Base-by-base conservation (phyloP, 495 filamentous ascomycete species). In the Daldinia concentrica region DNA sequence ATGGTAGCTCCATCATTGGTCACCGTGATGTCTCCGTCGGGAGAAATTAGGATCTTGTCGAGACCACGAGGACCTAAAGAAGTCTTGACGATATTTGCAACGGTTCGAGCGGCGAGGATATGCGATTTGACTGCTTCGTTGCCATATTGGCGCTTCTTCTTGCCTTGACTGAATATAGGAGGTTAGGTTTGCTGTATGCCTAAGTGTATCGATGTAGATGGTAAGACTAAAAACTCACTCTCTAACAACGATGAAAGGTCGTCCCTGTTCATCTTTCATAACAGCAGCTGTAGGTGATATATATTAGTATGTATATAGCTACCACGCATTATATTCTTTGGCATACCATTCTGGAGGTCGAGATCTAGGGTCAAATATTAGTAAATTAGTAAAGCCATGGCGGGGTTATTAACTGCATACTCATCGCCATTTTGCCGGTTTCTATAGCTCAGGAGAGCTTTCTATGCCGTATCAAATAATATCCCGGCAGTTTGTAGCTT, bases 1-100 rank as follows among this genome's bases (percentile, higher is more conserved):
- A 99, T 99, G 6, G 95, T 99, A 62, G 95, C 95, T 76, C 95
- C 95, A 85, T 99, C 95, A 79, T 99, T 99, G 64, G 95, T 99
- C 52, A 99, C 94, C 45, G 95, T 99, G 79, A 99, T 99, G 82
- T 98, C 95, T 78, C 95, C 95, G 80, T 99, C 95, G 32, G 95
- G 93, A 50, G 95, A 99, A 74, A 99, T 99, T 71, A 99, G 86
- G 76, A 99, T 99, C 84, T 99, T 99, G 85, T 99, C 95, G 74
- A 99, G 89, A 62, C 95, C 95, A 73, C 96, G 91, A 62, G 95
- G 95, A 52, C 95, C 95, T 79, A 99, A 84, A 76, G 95, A 99
- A 71, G 93, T 94, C 85, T 97, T 97, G 80, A 99, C 93, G 72
- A 98, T 97, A 82, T 92, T 96, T 66, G 96, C 91, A 68, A 99